These are phyloP conservation scores for Tylopilus rubrobrunneus DNA, from an alignment of 768 basidiomycete species.

Conservation along the genomic window DNA sequence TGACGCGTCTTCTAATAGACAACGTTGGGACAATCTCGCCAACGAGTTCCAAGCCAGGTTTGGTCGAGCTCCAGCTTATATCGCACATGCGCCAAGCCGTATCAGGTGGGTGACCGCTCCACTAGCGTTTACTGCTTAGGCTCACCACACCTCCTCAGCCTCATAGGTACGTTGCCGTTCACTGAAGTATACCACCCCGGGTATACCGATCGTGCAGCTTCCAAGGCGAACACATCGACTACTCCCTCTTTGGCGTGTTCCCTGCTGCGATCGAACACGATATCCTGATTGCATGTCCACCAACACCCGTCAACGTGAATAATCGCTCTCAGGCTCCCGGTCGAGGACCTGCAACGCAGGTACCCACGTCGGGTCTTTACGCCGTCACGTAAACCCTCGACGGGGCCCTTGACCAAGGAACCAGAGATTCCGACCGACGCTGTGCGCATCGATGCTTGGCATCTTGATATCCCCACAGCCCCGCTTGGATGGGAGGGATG, in stretches of 20 bases:
- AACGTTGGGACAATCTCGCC: constrained; percentile 59
- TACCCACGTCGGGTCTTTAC: constrained; percentile 59
- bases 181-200: background rate
- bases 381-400: constrained; percentile 38
- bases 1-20: constrained; percentile 22
- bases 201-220: constrained; percentile 5
- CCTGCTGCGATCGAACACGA: constrained; percentile 85
- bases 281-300: constrained; percentile 73
- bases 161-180: constrained; percentile 30
- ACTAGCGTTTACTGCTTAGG: background rate
- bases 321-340: constrained; percentile 42
- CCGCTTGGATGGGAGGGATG: constrained; percentile 83
- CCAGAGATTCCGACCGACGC: constrained; percentile 29
- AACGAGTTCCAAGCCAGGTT: constrained; percentile 61
- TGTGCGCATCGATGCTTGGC: constrained; percentile 54
- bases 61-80: constrained; percentile 62
- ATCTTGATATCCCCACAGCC: constrained; percentile 62
- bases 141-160: constrained; percentile 13
- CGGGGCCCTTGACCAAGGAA: constrained; percentile 25
- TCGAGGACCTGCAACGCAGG: constrained; percentile 54
- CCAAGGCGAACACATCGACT: constrained; percentile 81
- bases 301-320: constrained; percentile 15
- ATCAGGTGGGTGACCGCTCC: constrained; percentile 53
- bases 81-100: constrained; percentile 75
- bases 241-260: constrained; percentile 77